These are phyloP conservation scores for Daldinia eschscholtzii DNA, from an alignment of 2,329 filamentous ascomycete genomes.

Conservation along the genomic window DNA sequence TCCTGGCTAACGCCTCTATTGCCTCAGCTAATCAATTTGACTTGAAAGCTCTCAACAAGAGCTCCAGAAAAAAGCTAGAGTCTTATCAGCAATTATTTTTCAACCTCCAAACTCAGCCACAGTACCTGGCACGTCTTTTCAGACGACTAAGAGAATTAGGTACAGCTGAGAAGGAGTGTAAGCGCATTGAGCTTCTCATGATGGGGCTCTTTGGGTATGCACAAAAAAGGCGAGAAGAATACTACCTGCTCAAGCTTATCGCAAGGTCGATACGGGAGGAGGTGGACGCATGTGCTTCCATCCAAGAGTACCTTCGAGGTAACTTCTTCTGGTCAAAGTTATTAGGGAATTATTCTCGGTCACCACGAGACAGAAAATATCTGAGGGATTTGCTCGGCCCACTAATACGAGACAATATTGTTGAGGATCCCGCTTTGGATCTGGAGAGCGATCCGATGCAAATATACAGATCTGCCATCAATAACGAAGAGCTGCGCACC, in stretches of 20 bases:
- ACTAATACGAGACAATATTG: conserved; percentile 89
- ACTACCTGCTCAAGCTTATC: conserved; percentile 92
- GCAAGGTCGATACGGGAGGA: conserved; percentile 87
- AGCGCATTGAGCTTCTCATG: conserved; percentile 90
- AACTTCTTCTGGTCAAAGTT: conserved; percentile 95
- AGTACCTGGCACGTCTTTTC: conserved; percentile 92
- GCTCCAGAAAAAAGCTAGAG: conserved; percentile 93
- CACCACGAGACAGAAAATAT: conserved; percentile 92
- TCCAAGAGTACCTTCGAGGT: conserved; percentile 89
- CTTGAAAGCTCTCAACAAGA: conserved; percentile 96
- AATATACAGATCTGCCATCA: conserved; percentile 95
- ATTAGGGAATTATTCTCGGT: conserved; percentile 87
- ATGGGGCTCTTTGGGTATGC: conserved; percentile 98
- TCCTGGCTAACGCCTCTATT: conserved; percentile 90
- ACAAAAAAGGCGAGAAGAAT: conserved; percentile 96
- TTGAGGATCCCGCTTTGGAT: conserved; percentile 91
- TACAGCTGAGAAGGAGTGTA: conserved; percentile 90
- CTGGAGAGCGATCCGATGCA: conserved; percentile 97
- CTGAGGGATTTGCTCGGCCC: conserved; percentile 87
- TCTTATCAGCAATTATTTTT: conserved; percentile 99
- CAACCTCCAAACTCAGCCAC: conserved; percentile 93
- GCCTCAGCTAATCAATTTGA: conserved; percentile 93
- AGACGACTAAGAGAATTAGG: conserved; percentile 84
- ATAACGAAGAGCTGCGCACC: conserved; percentile 95
- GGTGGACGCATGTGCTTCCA: conserved; percentile 75